Evolutionary conservation across 441 rosid genomes (phyloP), one percentile per base, ranked within the genome.

Genomic region (Flueggea neowawraea): DNA sequence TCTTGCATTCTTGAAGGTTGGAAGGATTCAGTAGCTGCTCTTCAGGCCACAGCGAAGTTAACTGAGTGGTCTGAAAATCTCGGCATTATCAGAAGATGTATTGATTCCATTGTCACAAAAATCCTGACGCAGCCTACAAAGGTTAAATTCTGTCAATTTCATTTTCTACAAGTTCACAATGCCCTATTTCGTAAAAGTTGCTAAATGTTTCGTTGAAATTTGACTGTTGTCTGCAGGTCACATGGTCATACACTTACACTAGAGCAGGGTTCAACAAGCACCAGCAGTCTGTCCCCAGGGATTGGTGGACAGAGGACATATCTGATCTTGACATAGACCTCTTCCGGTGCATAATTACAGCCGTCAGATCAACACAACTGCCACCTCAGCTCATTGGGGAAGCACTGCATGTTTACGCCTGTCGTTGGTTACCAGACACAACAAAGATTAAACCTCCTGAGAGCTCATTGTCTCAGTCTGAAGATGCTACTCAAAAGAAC

Each of bases 281-380:
- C 52, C 84, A 78, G 48, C 95, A 73, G 53, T 78, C 93, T 33
- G 92, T 75, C 52, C 99, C 99, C 52, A 86, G 73, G 71, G 99
- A 95, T 76, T 95, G 98, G 99, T 95, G 99, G 98, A 92, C 96
- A 0, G 99, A 95, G 65, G 97, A 95, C 73, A 72, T 90, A 73
- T 84, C 97, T 10, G 94, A 90, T 72, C 96, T 95, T 22, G 95
- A 92, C 60, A 73, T 95, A 65, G 98, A 92, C 76, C 86, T 88
- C 14, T 90, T 92, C 73, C 84, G 96, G 52, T 87, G 93, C 66
- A 74, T 88, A 36, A 79, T 88, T 31, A 75, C 85, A 50, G 80
- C 96, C 31, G 71, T 84, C 48, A 81, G 84, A 79, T 85, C 98
- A 60, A 82, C 91, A 12, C 74, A 75, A 62, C 75, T 87, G 45